phyloP scores from a whole-genome alignment of 2,329 filamentous ascomycete genomes.

The Curvularia sp. region DNA sequence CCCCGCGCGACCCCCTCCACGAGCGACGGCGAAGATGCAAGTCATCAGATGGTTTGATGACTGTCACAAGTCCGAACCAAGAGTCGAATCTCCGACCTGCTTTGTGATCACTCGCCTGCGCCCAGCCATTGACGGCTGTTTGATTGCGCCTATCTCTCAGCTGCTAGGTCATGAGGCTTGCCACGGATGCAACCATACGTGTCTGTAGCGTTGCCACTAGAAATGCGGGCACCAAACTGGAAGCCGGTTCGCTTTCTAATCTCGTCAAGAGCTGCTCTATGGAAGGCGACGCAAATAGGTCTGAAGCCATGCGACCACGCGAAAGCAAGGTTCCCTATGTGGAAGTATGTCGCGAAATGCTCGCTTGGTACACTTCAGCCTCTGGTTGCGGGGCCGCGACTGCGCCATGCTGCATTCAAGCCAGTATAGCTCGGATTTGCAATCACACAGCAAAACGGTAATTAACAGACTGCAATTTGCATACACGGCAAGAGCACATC shows the following conservation, averaged over 20 bases:
- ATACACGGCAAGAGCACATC: constrained; percentile 3
- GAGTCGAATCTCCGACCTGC: constrained; percentile 7
- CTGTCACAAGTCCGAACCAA: constrained; percentile 14
- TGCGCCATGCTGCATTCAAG: constrained; percentile 10
- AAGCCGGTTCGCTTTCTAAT: constrained; percentile 5
- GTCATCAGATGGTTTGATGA: constrained; percentile 20
- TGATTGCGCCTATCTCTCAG: constrained; percentile 20
- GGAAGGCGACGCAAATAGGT: constrained; percentile 5
- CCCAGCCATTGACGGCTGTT: constrained; percentile 13
- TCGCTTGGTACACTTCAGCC: constrained; percentile 13
- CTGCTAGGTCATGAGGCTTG: constrained; percentile 10
- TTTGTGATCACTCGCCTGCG: constrained; percentile 2
- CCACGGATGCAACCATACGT: constrained; percentile 18
- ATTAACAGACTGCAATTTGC: neutral
- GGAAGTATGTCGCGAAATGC: constrained; percentile 16
- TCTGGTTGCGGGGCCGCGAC: constrained; percentile 10
- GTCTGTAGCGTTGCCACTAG: constrained; percentile 12
- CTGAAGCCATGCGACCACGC: constrained; percentile 7
- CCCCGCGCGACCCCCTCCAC: constrained; percentile 30
- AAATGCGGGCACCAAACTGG: constrained; percentile 1
- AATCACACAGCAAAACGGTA: neutral
- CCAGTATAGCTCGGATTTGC: neutral
- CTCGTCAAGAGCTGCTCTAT: constrained; percentile 2
- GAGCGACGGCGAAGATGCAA: constrained; percentile 8
- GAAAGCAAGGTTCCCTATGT: constrained; percentile 7